Base-by-base conservation (phyloP, 2,329 filamentous ascomycete species). In the Penicillium freii region DNA sequence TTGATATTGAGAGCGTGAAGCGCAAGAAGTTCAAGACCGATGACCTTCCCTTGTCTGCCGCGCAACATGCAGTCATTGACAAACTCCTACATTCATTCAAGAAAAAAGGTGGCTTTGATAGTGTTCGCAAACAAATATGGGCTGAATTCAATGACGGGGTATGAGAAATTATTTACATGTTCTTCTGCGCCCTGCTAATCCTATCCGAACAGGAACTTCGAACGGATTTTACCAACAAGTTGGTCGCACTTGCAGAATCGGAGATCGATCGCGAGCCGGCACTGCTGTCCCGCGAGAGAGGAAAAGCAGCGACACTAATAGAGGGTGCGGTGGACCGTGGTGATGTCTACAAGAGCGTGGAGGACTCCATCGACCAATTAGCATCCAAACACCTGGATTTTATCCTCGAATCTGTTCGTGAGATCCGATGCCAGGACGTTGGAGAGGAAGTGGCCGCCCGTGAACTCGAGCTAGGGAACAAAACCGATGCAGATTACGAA, bases 31-130 rank as follows among this genome's bases (percentile, higher is more conserved):
- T 85, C 67, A 85, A 84, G 69, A 75, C 82, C 27, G 82, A 83
- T 4, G 85, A 88, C 62, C 77, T 88, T 27, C 85, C 85, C 3
- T 75, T 87, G 33, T 81, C 82, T 25, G 79, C 82, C 54, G 72
- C 80, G 36, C 84, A 87, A 69, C 81, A 83, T 59, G 76, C 79
- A 7, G 79, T 81, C 25, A 85, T 88, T 54, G 84, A 87, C 69
- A 78, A 78, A 62, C 77, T 88, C 44, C 77, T 87, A 19, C 81
- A 85, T 67, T 83, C 82, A 0, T 86, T 87, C 71, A 86, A 86
- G 72, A 87, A 87, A 72, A 86, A 86, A 70, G 85, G 85, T 61
- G 83, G 84, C 55, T 88, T 86, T 66, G 85, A 88, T 69, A 76
- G 74, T 49, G 73, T 87, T 54, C 81, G 85, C 57, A 87, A 87